A percentile compares a stretch with the other conserved stretches of the same genome.
These are phyloP conservation scores for Nannizziopsis barbatae DNA, from an alignment of 2,329 filamentous ascomycete species.

Conservation along the genomic window DNA sequence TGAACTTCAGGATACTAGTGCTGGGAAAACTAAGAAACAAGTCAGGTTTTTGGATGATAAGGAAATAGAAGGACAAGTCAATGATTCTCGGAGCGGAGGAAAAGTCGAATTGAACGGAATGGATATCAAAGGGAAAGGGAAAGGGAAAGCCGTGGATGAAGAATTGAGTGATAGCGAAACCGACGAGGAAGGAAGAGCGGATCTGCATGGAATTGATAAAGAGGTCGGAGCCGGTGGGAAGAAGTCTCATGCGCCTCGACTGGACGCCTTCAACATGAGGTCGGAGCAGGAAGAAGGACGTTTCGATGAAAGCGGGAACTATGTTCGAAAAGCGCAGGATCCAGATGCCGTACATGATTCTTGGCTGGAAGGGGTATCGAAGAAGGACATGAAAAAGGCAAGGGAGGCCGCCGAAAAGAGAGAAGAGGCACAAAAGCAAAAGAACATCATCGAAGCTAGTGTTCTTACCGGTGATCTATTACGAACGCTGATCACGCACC, in stretches of 20 bases:
- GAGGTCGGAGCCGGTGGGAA: constrained; percentile 83
- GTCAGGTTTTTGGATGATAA: constrained; percentile 49
- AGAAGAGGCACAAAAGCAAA: constrained; percentile 61
- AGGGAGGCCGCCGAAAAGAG: constrained; percentile 78
- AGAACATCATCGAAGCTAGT: constrained; percentile 62
- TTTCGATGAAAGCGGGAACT: constrained; percentile 88
- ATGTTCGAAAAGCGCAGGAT: constrained; percentile 75
- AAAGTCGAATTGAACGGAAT: constrained; percentile 45
- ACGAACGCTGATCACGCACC: constrained; percentile 55
- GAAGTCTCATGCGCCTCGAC: constrained; percentile 83
- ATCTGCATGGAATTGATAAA: constrained; percentile 66
- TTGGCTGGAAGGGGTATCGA: constrained; percentile 86
- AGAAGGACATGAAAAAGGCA: constrained; percentile 83
- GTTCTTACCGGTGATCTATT: constrained; percentile 64
- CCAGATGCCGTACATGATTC: constrained; percentile 82
- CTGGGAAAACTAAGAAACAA: constrained; percentile 46
- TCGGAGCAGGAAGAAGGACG: constrained; percentile 81
- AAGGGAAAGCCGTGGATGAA: constrained; percentile 35
- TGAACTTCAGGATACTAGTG: constrained; percentile 42
- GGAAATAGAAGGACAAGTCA: constrained; percentile 71
- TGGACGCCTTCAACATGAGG: constrained; percentile 93
- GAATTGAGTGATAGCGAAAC: constrained; percentile 49
- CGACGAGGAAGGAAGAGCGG: constrained; percentile 58
- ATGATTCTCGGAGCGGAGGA: constrained; percentile 60
- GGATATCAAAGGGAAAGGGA: constrained; percentile 46